Evolutionary conservation across 2,329 filamentous ascomycete species (phyloP).

Genomic region (Salinomyces thailandicus): DNA sequence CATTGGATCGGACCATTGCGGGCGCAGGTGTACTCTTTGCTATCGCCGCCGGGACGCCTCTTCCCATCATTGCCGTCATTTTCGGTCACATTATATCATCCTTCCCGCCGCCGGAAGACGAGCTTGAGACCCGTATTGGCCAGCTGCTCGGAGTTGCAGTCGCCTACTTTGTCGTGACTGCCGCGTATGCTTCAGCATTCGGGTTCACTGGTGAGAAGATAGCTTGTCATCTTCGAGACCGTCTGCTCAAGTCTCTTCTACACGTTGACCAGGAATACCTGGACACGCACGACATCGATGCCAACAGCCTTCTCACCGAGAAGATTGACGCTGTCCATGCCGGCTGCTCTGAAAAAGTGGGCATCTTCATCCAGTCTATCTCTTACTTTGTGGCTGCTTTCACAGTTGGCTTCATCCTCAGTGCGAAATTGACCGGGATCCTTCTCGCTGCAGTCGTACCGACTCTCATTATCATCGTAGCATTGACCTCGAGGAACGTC

Average conservation of each 20-base stretch:
- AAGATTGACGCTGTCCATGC: slow-evolving; percentile 38
- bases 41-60: slow-evolving; percentile 30
- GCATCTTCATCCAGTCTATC: slow-evolving; percentile 37
- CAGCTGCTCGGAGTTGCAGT: slow-evolving; percentile 36
- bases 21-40: slow-evolving; percentile 27
- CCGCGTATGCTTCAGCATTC: slow-evolving; percentile 41
- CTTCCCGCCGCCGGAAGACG: slow-evolving; percentile 39
- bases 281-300: slow-evolving; percentile 41
- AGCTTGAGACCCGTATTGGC: slow-evolving; percentile 30
- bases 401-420: slow-evolving; percentile 35
- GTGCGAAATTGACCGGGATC: slow-evolving; percentile 33
- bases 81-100: slow-evolving; percentile 41
- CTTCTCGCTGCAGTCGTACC: slow-evolving; percentile 40
- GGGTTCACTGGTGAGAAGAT: slow-evolving; percentile 41
- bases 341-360: slow-evolving; percentile 38
- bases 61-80: slow-evolving; percentile 35
- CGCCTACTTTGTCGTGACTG: slow-evolving; percentile 40
- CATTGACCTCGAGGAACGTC: slow-evolving; percentile 32
- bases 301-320: slow-evolving; percentile 36
- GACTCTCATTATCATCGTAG: slow-evolving; percentile 35
- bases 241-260: slow-evolving; percentile 38
- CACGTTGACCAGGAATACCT: slow-evolving; percentile 44
- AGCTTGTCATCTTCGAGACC: slow-evolving; percentile 36
- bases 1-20: slow-evolving; percentile 29
- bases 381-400: slow-evolving; percentile 38